phyloP scores from a whole-genome alignment of 306 rosid species.

The Quercus parvula region DNA sequence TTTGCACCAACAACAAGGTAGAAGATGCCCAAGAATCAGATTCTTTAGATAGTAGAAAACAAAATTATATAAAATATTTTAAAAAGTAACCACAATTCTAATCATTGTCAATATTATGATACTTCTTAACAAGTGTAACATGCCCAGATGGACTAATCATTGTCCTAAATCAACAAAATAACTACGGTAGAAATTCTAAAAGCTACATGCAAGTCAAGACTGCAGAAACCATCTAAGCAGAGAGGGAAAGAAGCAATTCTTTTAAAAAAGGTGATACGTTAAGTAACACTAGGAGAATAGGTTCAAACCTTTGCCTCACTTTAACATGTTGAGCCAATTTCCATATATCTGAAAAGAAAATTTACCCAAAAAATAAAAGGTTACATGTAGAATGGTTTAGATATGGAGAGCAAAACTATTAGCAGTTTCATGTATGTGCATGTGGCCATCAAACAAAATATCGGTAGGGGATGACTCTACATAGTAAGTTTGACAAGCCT shows the following conservation, averaged over 20 bases:
- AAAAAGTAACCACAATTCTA: background rate
- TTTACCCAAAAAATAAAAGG: background rate
- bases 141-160: background rate
- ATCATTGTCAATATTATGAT: background rate
- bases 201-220: background rate
- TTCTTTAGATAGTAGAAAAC: background rate
- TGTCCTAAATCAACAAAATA: background rate
- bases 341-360: constrained; percentile 58
- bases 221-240: background rate
- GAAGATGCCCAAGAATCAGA: background rate
- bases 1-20: background rate
- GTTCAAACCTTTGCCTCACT: constrained; percentile 88
- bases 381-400: background rate
- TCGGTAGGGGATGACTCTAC: background rate
- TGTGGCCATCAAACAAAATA: background rate
- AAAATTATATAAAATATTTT: background rate
- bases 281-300: background rate
- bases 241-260: background rate
- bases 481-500: background rate
- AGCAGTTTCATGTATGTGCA: background rate
- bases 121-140: background rate
- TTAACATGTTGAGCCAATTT: constrained; percentile 76
- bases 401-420: background rate
- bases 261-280: background rate
- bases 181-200: background rate